Base-by-base conservation (phyloP, 176 grass and related monocot species). In the Poa pratensis region DNA sequence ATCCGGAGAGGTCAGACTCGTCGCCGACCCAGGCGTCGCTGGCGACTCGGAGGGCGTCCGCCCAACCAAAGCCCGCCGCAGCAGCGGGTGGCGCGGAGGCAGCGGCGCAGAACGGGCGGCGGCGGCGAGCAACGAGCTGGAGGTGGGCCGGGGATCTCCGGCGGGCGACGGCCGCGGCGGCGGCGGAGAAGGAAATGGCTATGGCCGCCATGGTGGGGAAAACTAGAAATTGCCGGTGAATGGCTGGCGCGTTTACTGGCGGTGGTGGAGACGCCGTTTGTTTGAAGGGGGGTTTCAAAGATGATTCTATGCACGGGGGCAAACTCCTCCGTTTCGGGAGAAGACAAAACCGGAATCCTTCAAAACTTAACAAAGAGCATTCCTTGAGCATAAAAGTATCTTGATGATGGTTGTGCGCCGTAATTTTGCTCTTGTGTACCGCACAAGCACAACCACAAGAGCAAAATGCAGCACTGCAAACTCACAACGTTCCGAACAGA, bases 1-100 rank as follows among this genome's bases (percentile, higher is more conserved):
- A 98, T 15, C 93, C 83, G 35, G 82, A 77, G 61, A 97, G 92
- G 85, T 97, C 90, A 42, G 58, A 80, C 28, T 84, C 80, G 18
- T 91, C 80, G 52, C 69, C 73, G 27, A n/a, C 69, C 12, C 69
- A 82, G 20, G 8, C 16, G 13, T 88, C 81, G 43, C 83, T 76
- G 37, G 79, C 76, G 54, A 93, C 74, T 4, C 74, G 85, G 61
- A 92, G 91, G 80, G 91, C 91, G 67, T 95, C 89, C 30, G 78
- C 69, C 95, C 93, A 98, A 32, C 82, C 26, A 57, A 95, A 95
- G 19, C 87, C 50, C 50, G 43, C 82, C 32, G 51, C 18, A 18
- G 92, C 13, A 2, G 60, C 61, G 3, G 75, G 79, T 8, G 79
- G 13, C 18, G 80, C 75, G 4, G 82, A 57, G 45, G 72, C 73